A percentile compares a stretch with the other conserved stretches of the same genome.
Conservation (phyloP, 345 rosid species). For the Reutealis trisperma region DNA sequence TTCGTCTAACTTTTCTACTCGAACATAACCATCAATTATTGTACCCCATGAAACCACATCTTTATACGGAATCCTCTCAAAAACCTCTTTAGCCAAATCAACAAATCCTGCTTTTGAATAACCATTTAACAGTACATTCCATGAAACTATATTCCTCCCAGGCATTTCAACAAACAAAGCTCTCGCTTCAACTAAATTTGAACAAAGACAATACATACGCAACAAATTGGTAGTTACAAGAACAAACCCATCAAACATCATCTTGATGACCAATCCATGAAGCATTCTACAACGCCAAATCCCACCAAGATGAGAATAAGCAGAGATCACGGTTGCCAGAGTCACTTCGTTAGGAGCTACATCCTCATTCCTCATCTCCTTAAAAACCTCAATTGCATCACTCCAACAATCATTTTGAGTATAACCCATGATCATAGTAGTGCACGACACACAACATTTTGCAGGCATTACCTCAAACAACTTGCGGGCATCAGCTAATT, state of each 20-base stretch:
- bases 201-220: constrained; percentile 61
- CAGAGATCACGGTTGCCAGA: constrained; percentile 53
- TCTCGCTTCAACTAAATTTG: constrained; percentile 56
- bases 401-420: constrained; percentile 44
- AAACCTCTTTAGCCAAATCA: constrained; percentile 56
- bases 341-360: constrained; percentile 61
- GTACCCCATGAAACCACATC: constrained; percentile 88
- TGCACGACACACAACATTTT: constrained; percentile 61
- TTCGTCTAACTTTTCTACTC: constrained; percentile 47
- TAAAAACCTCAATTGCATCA: constrained; percentile 53
- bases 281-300: constrained; percentile 58
- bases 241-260: constrained; percentile 45
- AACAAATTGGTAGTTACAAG: constrained; percentile 69
- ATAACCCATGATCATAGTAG: constrained; percentile 71
- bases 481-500: constrained; percentile 49
- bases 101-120: constrained; percentile 68
- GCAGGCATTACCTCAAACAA: constrained; percentile 68
- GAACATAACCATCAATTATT: constrained; percentile 60
- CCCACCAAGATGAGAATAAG: constrained; percentile 54
- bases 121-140: constrained; percentile 93
- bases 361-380: constrained; percentile 57
- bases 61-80: constrained; percentile 53
- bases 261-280: constrained; percentile 59
- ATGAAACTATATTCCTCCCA: constrained; percentile 59
- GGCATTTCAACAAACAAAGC: constrained; percentile 65